Percentiles rank a stretch among this genome's conserved stretches.
These are phyloP conservation scores for Diospyros lotus DNA, from an alignment of 148 eudicot genomes.

Conservation along the genomic window DNA sequence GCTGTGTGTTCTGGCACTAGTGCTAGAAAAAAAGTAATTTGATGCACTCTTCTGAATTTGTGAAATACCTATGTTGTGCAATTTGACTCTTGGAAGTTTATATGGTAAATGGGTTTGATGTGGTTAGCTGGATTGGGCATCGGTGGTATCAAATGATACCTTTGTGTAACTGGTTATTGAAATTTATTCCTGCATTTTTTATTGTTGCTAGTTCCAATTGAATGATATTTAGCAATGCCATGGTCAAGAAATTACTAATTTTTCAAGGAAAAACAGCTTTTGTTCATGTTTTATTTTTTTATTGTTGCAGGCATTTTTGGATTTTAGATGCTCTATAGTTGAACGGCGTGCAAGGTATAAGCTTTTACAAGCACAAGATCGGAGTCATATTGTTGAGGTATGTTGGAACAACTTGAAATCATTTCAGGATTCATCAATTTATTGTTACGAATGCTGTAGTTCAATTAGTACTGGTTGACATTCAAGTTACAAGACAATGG, in stretches of 20 bases:
- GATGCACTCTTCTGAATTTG: no score
- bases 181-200: neutral
- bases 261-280: no score
- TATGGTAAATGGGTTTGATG: no score
- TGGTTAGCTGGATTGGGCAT: no score
- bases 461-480: neutral
- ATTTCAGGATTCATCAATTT: neutral
- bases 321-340: conserved; percentile 80
- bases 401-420: neutral
- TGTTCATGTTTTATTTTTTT: neutral
- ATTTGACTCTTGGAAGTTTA: no score
- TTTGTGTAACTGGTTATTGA: neutral
- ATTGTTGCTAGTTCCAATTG: neutral
- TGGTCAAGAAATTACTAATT: neutral
- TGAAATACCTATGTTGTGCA: no score
- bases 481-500: neutral
- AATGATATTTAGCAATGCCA: neutral
- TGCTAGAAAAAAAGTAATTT: no score
- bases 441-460: neutral
- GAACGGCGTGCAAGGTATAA: conserved; percentile 82
- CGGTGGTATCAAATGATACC: neutral
- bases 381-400: conserved; percentile 91
- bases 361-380: conserved; percentile 76
- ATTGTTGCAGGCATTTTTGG: conserved; percentile 71
- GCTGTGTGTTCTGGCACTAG: no score